These are phyloP conservation scores for Carallia brachiata DNA, from an alignment of 345 rosid genomes.

Conservation along the genomic window DNA sequence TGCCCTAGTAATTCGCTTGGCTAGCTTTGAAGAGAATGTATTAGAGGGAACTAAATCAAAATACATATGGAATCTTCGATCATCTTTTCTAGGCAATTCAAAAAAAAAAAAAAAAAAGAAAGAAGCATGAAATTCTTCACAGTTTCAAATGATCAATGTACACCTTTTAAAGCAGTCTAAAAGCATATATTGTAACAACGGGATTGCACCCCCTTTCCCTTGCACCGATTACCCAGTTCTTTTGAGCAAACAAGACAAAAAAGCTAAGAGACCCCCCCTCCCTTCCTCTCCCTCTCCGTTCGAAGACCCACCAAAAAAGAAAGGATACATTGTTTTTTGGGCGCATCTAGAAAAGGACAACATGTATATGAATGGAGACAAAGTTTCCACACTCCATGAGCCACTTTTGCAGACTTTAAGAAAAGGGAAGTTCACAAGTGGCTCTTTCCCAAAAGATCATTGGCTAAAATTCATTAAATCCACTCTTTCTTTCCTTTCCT, in stretches of 20 bases:
- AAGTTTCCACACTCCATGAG: conserved; percentile 35
- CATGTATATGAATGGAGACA: conserved; percentile 38
- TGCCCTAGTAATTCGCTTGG: not conserved
- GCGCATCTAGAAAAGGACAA: conserved; percentile 41
- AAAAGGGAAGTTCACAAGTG: conserved; percentile 36
- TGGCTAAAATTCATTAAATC: conserved; percentile 11
- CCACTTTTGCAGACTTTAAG: conserved; percentile 45
- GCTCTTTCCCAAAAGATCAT: conserved; percentile 32
- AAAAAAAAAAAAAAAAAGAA: not conserved
- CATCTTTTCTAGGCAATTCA: not conserved
- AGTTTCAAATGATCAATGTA: conserved; percentile 1
- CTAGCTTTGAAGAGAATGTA: not conserved
- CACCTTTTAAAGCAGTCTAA: conserved; percentile 6
- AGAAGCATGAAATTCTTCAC: conserved; percentile 4
- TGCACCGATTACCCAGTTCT: conserved; percentile 11
- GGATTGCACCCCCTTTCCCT: conserved; percentile 11
- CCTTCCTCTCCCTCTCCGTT: not conserved
- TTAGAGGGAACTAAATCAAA: not conserved
- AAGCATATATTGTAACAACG: not conserved
- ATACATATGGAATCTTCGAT: not conserved
- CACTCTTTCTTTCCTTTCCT: conserved; percentile 5
- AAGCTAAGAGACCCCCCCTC: conserved; percentile 4
- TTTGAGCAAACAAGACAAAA: conserved; percentile 24
- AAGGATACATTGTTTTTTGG: not conserved
- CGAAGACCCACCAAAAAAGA: conserved; percentile 20